Base-by-base conservation (phyloP, 768 basidiomycete genomes). In the Trichaptum fuscoviolaceum region DNA sequence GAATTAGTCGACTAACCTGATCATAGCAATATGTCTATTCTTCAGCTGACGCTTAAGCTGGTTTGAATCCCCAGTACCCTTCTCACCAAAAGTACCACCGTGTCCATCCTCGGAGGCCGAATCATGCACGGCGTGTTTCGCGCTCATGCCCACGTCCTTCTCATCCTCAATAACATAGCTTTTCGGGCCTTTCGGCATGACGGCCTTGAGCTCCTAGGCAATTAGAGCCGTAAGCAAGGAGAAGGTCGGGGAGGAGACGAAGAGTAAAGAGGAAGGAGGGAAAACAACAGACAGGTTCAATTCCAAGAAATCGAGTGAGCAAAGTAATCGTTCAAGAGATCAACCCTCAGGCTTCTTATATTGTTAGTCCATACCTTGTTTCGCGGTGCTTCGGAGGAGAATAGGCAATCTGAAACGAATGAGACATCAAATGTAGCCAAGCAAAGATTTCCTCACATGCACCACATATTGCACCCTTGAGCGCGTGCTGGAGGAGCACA, bases 11-110 rank as follows among this genome's bases (percentile, higher is more conserved):
- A 69, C 76, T 62, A 63, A 81, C 88, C 90, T 91, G 70, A 92
- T 92, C 90, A 92, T 91, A 63, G 91, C 88, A 67, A 93, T 82
- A 73, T 93, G 92, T 18, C 91, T 81, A 71, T 90, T 91, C 75
- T 90, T 90, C 69, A 90, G 77, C 75, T 90, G 87, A 62, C 88
- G 82, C 12, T 82, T 77, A 57, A 89, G 84, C 58, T 52, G 12
- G 12, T 12, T 20, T 15, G 12, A 15, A 3, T 12, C 42, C 20
- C 42, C 42, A 2, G 15, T 12, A 3, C 15, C 42, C 15, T 52
- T 20, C 42, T 52, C 42, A 20, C 42, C 42, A 52, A 6, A 20
- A n/a, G n/a, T 20, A 12, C 12, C 42, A 3, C 20, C n/a, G n/a
- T n/a, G n/a, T 20, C 42, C 42, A 20, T 52, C 42, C 2, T 52